Base-by-base conservation (phyloP, 2,329 filamentous ascomycete genomes). In the Hirsutella rhossiliensis region DNA sequence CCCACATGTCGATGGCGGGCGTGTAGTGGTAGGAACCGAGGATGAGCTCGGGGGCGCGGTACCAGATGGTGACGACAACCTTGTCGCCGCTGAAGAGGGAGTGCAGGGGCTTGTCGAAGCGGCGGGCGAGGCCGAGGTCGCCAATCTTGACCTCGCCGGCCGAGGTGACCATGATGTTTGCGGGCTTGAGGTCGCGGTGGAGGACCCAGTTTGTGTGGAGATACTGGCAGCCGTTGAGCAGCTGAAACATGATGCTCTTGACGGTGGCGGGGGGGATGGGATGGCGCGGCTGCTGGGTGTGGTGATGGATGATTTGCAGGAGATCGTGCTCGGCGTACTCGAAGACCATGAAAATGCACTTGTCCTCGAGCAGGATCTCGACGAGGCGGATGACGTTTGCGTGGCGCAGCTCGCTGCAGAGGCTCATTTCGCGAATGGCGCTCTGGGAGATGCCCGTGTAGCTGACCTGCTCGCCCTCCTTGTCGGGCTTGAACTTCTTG, bases 401-500 rank as follows among this genome's bases (percentile, higher is more conserved):
- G 62, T 98, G 88, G 46, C 76, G 80, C 23, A 98, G 74, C 60
- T 98, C 92, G 32, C 87, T 92, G 65, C 92, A 98, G 1, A 98
- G 72, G 15, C 90, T 87, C 88, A 98, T 98, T 64, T 98, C 92
- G 43, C 92, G 86, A 51, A 96, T 87, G 5, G 92, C 92, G 13
- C 89, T 96, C 63, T 98, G 92, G 0, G 92, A 97, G 51, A 98
- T 94, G 48, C 92, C 92, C 0, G 92, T 97, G 64, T 98, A 98
- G 56, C 94, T 85, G 40, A 96, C 71, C 55, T 84, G 78, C 63
- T 98, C 92, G 45, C 92, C 92, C 66, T 98, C 92, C 68, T 97
- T 98, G 65, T 98, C 92, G 8, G 89, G 89, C 70, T 96, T 96
- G 77, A 96, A 95, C 77, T 98, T 98, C 62, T 98, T 98, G 71